These are phyloP conservation scores for Basidiobolus meristosporus DNA, from an alignment of 371 early-diverging fungal species.

Conservation along the genomic window DNA sequence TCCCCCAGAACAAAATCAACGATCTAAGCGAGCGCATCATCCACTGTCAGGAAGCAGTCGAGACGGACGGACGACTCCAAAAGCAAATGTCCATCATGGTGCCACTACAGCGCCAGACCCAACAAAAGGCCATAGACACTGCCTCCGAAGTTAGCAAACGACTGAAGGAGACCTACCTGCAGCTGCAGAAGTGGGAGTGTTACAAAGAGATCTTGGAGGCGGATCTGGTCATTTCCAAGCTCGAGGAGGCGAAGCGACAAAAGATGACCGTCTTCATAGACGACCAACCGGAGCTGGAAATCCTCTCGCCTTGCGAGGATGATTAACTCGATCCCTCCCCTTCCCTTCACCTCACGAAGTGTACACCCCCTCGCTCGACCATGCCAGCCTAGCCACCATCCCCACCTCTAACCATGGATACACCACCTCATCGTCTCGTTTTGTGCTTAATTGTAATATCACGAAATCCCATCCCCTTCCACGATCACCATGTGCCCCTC, in stretches of 20 bases:
- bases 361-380: too few species aligned
- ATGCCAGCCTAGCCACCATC: too few species aligned
- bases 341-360: too few species aligned
- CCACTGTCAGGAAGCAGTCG: slow-evolving; percentile 10
- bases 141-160: slow-evolving; percentile 28
- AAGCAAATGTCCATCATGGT: slow-evolving; percentile 40
- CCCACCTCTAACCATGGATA: too few species aligned
- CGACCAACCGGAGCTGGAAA: too few species aligned
- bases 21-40: slow-evolving; percentile 1
- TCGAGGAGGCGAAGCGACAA: background rate
- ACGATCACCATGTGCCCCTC: too few species aligned
- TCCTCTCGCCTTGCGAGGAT: too few species aligned
- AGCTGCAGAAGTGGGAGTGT: slow-evolving; percentile 38
- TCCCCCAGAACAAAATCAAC: slow-evolving; percentile 1
- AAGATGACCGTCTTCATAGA: too few species aligned
- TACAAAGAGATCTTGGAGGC: slow-evolving; percentile 49
- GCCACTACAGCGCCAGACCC: slow-evolving; percentile 37
- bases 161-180: slow-evolving; percentile 25
- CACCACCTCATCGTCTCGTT: too few species aligned
- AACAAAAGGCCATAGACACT: slow-evolving; percentile 27
- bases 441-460: too few species aligned
- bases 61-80: slow-evolving; percentile 28
- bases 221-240: slow-evolving; percentile 17
- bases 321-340: too few species aligned
- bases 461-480: too few species aligned